Conservation (phyloP, 176 grass and related monocot species). For the Thinopyrum elongatum region DNA sequence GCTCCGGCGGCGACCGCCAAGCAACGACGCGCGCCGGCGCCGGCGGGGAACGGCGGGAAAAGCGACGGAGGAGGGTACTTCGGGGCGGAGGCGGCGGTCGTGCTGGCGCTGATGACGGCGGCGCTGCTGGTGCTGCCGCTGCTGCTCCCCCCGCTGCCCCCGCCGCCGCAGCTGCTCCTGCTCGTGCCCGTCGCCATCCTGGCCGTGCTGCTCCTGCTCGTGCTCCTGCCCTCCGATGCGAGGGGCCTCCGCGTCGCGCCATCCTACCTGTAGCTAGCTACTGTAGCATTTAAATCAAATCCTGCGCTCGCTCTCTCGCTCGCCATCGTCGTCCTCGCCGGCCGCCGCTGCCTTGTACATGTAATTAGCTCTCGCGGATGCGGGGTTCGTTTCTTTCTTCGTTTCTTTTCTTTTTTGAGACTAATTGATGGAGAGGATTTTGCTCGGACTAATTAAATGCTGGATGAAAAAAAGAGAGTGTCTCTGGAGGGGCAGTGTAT, state of each 20-base stretch:
- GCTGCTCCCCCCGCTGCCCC: conserved; percentile 34
- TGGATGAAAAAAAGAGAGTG: not conserved
- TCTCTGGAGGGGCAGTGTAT: not conserved
- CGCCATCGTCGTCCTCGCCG: not conserved
- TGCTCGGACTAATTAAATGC: not conserved
- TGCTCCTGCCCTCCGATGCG: conserved; percentile 35
- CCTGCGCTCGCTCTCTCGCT: not conserved
- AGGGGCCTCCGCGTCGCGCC: not conserved
- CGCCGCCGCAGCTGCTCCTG: conserved; percentile 32
- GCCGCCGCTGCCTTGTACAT: not conserved
- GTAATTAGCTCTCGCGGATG: conserved; percentile 1
- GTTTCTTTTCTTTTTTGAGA: not conserved
- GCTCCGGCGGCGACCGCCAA: not conserved
- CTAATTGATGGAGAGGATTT: not conserved
- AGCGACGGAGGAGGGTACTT: not conserved
- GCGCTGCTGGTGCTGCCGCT: conserved; percentile 45
- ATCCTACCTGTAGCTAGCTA: not conserved
- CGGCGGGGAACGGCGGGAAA: not conserved
- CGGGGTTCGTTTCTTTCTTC: not conserved
- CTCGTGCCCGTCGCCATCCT: conserved; percentile 52
- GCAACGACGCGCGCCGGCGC: not conserved
- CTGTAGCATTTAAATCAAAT: not conserved
- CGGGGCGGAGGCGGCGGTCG: conserved; percentile 23
- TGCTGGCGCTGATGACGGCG: conserved; percentile 42
- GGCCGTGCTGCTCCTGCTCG: conserved; percentile 34